A percentile compares a stretch with the other conserved stretches of the same genome.
Evolutionary conservation across 2,329 filamentous ascomycete genomes (phyloP).

Genomic region (Mycogone perniciosa): DNA sequence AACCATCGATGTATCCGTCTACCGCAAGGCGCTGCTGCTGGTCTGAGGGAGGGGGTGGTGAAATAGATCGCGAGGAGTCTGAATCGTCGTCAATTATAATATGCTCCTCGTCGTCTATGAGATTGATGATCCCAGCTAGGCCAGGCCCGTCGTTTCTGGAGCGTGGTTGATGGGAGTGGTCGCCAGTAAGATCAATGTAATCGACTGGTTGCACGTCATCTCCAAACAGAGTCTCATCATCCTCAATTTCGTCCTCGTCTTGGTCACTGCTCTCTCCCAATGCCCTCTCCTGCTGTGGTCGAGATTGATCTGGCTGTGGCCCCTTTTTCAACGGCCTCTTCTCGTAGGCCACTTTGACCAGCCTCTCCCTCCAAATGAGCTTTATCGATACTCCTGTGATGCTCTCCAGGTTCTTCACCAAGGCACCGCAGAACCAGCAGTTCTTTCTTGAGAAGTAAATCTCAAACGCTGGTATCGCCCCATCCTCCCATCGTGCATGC

Average conservation of each 20-base stretch:
- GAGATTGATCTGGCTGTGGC: neutral
- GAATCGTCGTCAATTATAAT: neutral
- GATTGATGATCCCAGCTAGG: conserved; percentile 7
- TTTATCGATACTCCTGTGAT: conserved; percentile 23
- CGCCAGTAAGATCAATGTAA: conserved; percentile 17
- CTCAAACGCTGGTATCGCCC: conserved; percentile 24
- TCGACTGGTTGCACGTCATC: conserved; percentile 15
- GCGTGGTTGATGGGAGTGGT: neutral
- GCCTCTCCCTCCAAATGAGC: conserved; percentile 23
- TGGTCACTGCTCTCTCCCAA: neutral
- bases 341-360: conserved; percentile 23
- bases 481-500: conserved; percentile 20
- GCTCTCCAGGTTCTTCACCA: conserved; percentile 20
- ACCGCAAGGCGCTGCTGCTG: neutral
- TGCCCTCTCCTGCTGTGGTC: neutral
- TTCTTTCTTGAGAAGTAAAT: conserved; percentile 31
- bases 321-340: neutral
- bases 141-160: neutral
- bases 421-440: conserved; percentile 23
- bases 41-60: neutral
- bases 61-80: neutral
- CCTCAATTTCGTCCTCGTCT: neutral
- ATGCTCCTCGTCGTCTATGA: neutral
- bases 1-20: conserved; percentile 20
- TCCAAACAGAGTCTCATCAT: neutral